phyloP scores from a whole-genome alignment of 2,329 filamentous ascomycete species.

The Emydomyces testavorans region DNA sequence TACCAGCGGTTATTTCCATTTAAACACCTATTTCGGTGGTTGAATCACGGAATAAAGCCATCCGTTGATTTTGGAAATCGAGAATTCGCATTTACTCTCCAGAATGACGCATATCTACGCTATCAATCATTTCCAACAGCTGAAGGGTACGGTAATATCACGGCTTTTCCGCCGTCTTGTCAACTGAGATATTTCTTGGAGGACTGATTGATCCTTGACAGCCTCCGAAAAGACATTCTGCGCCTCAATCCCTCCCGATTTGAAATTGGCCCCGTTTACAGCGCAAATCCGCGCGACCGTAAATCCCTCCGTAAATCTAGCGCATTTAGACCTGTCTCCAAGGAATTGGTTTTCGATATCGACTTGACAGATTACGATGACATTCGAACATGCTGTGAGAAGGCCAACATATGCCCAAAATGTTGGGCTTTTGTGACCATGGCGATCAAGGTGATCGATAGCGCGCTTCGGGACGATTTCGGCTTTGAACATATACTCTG shows the following conservation, averaged over 20 bases:
- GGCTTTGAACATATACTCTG: slow-evolving; percentile 94
- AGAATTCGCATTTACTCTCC: slow-evolving; percentile 92
- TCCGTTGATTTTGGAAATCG: slow-evolving; percentile 81
- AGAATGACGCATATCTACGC: slow-evolving; percentile 80
- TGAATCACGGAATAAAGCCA: slow-evolving; percentile 82
- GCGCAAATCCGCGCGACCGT: slow-evolving; percentile 81
- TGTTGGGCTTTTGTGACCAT: slow-evolving; percentile 98
- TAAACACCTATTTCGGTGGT: slow-evolving; percentile 89
- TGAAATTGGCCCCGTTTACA: slow-evolving; percentile 97
- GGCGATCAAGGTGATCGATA: slow-evolving; percentile 88
- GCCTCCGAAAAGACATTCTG: slow-evolving; percentile 82
- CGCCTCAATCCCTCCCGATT: slow-evolving; percentile 83
- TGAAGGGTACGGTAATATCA: slow-evolving; percentile 42
- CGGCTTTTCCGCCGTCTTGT: too few relatives aligned
- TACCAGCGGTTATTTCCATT: slow-evolving; percentile 95
- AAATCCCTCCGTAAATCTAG: slow-evolving; percentile 72
- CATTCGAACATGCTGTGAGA: slow-evolving; percentile 85
- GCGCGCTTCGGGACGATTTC: slow-evolving; percentile 81
- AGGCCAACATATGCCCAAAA: slow-evolving; percentile 83
- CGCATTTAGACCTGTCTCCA: slow-evolving; percentile 73
- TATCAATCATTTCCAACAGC: slow-evolving; percentile 69
- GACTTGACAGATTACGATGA: slow-evolving; percentile 99
- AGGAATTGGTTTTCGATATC: slow-evolving; percentile 98
- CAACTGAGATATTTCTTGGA: not conserved
- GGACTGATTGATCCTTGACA: slow-evolving; percentile 24